Evolutionary conservation across 106 monocot species (phyloP), one percentile per base, ranked within the genome.

Genomic region (Xerophyta viscosa): DNA sequence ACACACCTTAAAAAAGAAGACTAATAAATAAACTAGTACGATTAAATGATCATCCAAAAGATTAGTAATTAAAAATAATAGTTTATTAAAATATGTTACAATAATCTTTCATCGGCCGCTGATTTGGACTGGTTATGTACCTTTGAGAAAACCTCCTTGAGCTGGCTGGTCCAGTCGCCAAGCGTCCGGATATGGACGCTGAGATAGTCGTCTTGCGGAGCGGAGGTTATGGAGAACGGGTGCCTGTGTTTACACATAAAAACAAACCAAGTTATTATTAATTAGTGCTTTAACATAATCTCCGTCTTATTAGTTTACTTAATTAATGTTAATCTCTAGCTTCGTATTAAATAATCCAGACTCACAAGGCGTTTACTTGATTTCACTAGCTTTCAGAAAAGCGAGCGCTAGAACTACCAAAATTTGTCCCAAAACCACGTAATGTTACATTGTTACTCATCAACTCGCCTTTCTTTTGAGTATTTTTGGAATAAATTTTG

Each of bases 191-290:
- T 54, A 11, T 54, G 54, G 9, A 54, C 6, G 21, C 54, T 54
- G 10, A 54, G 36, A 21, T 54, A 37, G 31, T 54, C 54, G 8
- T 54, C 54, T 1, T 20, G 2, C 2, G 54, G 54, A 7, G 54
- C 54, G 3, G 54, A 54, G 6, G 54, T 54, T 6, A 54, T 31
- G 8, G 54, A 54, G 12, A 54, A 54, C 8, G 54, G 54, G 21
- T 54, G 54, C 54, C 54, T 54, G 18, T 3, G 17, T 29, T 15
- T 2, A 39, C 1, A 7, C 1, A 15, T 11, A 39, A 46, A 46
- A 46, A 19, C 15, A 46, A 46, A 33, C 33, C 5, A 10, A 30
- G 46, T 22, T 17, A 3, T 2, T 22, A 45, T 14, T 44, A n/a
- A n/a, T n/a, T n/a, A n/a, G n/a, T n/a, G n/a, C n/a, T n/a, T n/a